A percentile compares a stretch with the other conserved stretches of the same genome.
These are phyloP conservation scores for Coniosporium apollinis DNA, from an alignment of 495 filamentous ascomycete genomes.

Conservation along the genomic window DNA sequence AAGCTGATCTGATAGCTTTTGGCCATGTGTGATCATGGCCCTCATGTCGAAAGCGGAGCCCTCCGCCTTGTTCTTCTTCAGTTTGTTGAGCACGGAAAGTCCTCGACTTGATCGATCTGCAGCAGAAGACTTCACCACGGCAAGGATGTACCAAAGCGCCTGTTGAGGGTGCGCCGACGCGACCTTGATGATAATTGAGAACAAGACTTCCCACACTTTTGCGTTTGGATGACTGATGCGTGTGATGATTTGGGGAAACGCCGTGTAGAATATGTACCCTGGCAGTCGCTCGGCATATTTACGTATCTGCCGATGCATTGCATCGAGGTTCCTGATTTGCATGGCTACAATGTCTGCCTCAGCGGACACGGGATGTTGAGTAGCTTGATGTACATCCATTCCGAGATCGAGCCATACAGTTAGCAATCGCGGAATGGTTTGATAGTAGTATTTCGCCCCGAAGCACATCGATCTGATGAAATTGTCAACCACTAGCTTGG, in stretches of 20 bases:
- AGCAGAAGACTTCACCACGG: slow-evolving; percentile 46
- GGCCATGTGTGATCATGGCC: slow-evolving; percentile 53
- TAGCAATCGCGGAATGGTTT: slow-evolving; percentile 75
- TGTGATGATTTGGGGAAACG: slow-evolving; percentile 79
- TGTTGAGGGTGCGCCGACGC: slow-evolving; percentile 69
- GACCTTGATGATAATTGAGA: slow-evolving; percentile 65
- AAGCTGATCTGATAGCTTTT: slow-evolving; percentile 70
- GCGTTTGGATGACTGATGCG: slow-evolving; percentile 73
- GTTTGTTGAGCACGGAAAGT: slow-evolving; percentile 28
- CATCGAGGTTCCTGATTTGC: slow-evolving; percentile 47
- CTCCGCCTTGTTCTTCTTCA: slow-evolving; percentile 30
- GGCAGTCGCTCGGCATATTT: slow-evolving; percentile 62
- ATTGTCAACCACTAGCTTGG: slow-evolving; percentile 83
- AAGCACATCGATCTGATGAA: slow-evolving; percentile 72
- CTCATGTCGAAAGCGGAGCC: slow-evolving; percentile 38
- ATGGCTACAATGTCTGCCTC: slow-evolving; percentile 31
- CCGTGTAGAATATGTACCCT: slow-evolving; percentile 82
- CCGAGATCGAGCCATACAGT: slow-evolving; percentile 92
- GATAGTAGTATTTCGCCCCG: slow-evolving; percentile 87
- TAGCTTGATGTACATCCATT: slow-evolving; percentile 45
- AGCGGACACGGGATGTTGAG: background rate
- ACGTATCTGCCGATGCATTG: slow-evolving; percentile 51
- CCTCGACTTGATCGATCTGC: slow-evolving; percentile 37
- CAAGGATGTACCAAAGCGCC: slow-evolving; percentile 82
- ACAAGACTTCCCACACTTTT: slow-evolving; percentile 56